phyloP scores from a whole-genome alignment of 441 rosid genomes.

The Pelargonium cotyledonis region DNA sequence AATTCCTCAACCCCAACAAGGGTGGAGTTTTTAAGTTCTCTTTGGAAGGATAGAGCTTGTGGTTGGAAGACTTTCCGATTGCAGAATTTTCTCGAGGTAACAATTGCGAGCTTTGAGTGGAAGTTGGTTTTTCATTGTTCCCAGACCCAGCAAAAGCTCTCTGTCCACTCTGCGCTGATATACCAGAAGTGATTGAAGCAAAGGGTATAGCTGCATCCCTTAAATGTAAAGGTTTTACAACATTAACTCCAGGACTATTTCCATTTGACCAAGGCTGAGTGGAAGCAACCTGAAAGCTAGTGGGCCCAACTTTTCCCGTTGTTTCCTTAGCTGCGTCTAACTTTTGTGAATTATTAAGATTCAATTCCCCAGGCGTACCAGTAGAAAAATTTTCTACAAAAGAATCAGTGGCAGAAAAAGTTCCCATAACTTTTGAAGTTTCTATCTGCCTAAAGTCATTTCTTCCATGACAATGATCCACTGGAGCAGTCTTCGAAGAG shows the following conservation, averaged over 20 bases:
- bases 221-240: constrained; percentile 36
- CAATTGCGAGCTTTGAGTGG: constrained; percentile 40
- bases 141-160: constrained; percentile 33
- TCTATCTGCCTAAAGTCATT: constrained; percentile 23
- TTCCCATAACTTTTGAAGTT: constrained; percentile 33
- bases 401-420: constrained; percentile 29
- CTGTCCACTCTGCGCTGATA: constrained; percentile 23
- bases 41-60: constrained; percentile 30
- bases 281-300: constrained; percentile 29
- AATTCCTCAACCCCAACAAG: constrained; percentile 32
- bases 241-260: constrained; percentile 32
- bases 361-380: constrained; percentile 28
- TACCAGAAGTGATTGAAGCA: constrained; percentile 29
- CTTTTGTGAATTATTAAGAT: constrained; percentile 24
- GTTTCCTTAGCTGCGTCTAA: constrained; percentile 32
- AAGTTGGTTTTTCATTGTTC: constrained; percentile 58
- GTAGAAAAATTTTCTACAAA: constrained; percentile 29
- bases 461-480: constrained; percentile 22
- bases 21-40: constrained; percentile 35
- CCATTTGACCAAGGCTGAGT: constrained; percentile 43
- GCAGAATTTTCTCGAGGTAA: constrained; percentile 49
- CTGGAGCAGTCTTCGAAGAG: constrained; percentile 24
- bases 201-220: constrained; percentile 31
- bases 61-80: constrained; percentile 42
- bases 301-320: constrained; percentile 26